Percentiles rank a stretch among this genome's conserved stretches.
Evolutionary conservation across 2,329 filamentous ascomycete species (phyloP).

Genomic region (Arthrobotrys musiformis): DNA sequence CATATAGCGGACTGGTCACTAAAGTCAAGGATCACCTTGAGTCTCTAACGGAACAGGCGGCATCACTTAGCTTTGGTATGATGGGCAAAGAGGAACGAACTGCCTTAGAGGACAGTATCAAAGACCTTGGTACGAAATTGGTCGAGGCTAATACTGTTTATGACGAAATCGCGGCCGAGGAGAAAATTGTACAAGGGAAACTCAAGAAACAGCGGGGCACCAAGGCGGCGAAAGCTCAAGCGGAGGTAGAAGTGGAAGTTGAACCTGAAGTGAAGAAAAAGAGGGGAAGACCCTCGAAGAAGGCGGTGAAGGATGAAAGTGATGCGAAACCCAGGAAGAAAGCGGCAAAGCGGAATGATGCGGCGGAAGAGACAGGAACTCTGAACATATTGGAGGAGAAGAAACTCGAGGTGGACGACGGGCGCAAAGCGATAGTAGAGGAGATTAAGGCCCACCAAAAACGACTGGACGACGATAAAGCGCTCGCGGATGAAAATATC

Average conservation of each 20-base stretch:
- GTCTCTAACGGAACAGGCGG: constrained; percentile 78
- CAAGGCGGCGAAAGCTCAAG: background rate
- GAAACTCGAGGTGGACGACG: background rate
- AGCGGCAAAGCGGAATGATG: background rate
- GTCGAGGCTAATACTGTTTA: background rate
- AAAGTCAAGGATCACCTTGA: constrained; percentile 81
- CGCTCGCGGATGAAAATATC: background rate
- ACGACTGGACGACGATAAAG: background rate
- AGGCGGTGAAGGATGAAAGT: background rate
- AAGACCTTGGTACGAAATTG: background rate
- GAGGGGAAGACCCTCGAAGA: background rate
- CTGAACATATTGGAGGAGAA: background rate
- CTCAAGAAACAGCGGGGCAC: background rate
- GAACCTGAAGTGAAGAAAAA: background rate
- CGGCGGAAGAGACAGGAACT: background rate
- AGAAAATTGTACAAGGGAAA: constrained; percentile 10
- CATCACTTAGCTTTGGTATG: constrained; percentile 61
- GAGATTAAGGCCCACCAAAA: background rate
- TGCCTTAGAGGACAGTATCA: background rate
- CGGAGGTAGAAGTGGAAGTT: background rate
- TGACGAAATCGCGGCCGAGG: constrained; percentile 7
- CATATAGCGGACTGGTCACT: constrained; percentile 79
- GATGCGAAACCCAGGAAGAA: background rate
- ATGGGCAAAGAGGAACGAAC: background rate
- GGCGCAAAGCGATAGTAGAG: background rate